Evolutionary conservation across 805 yeast species (phyloP).

Genomic region (Candida sphagnicola): DNA sequence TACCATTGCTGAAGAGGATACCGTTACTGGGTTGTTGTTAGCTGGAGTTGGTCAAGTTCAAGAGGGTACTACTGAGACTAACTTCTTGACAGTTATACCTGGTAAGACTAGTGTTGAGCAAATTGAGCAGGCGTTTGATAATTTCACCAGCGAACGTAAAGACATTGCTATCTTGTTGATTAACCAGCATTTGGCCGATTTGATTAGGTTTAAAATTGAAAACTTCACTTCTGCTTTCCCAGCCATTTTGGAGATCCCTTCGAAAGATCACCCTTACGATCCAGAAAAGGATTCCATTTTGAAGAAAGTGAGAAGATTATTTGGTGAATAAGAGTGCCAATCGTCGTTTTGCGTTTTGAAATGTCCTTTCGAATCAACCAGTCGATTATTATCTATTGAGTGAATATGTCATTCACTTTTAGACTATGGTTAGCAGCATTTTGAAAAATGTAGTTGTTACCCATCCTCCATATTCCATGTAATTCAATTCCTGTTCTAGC

Average conservation of each 20-base stretch:
- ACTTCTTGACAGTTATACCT: constrained; percentile 75
- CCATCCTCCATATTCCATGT: too few species aligned
- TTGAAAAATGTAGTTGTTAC: too few species aligned
- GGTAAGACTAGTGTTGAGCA: constrained; percentile 75
- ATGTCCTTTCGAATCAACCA: too few species aligned
- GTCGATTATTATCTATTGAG: too few species aligned
- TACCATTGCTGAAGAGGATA: constrained; percentile 96
- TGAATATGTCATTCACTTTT: too few species aligned
- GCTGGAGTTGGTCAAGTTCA: constrained; percentile 93
- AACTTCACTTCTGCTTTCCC: constrained; percentile 88
- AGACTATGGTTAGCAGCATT: too few species aligned
- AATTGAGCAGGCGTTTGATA: constrained; percentile 68
- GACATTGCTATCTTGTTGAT: constrained; percentile 92
- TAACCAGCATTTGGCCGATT: constrained; percentile 93
- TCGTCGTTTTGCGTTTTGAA: constrained; percentile 6
- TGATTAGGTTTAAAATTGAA: constrained; percentile 79
- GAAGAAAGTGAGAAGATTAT: constrained; percentile 89
- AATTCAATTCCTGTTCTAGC: too few species aligned
- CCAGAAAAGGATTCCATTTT: constrained; percentile 97
- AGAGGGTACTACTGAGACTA: constrained; percentile 62
- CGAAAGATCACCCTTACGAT: constrained; percentile 97
- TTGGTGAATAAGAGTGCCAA: constrained; percentile 65
- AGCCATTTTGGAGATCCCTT: constrained; percentile 93
- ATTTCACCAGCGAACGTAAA: constrained; percentile 67
- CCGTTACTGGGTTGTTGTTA: constrained; percentile 90